Percentiles rank a stretch among this genome's conserved stretches.
Conservation (phyloP, 106 monocot species). For the Iris macrosiphon region DNA sequence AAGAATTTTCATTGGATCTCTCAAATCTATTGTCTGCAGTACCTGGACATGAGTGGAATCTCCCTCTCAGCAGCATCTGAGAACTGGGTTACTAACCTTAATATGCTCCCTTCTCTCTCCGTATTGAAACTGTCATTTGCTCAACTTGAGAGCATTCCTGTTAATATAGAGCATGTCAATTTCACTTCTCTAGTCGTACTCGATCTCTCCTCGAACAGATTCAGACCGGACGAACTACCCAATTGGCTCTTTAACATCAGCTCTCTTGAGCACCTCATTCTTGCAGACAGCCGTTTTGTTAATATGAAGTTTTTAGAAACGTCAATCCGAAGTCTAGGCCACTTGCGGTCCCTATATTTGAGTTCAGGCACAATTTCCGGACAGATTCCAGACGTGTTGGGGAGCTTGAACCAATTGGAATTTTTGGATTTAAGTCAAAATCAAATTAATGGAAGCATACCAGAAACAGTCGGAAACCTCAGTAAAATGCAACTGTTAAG, state of each 20-base stretch:
- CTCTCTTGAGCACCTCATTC: background rate
- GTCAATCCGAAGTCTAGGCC: constrained; percentile 6
- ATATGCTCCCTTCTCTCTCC: background rate
- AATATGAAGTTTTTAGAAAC: constrained; percentile 1
- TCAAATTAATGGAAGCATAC: background rate
- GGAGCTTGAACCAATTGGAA: background rate
- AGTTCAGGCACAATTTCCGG: constrained; percentile 21
- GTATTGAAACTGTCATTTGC: background rate
- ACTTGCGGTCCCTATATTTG: constrained; percentile 10
- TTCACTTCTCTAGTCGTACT: background rate
- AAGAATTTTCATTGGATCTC: constrained; percentile 6
- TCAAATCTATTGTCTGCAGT: background rate
- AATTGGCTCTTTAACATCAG: constrained; percentile 3
- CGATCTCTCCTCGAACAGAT: background rate
- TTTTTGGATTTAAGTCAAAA: background rate
- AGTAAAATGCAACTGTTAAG: constrained; percentile 12
- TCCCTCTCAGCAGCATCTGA: background rate
- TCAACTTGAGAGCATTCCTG: background rate
- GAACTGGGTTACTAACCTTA: background rate
- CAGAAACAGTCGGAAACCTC: constrained; percentile 7
- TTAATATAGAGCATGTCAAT: background rate
- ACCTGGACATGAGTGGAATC: background rate
- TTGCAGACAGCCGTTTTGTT: background rate
- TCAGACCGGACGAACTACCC: background rate
- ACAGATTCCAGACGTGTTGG: background rate